Base-by-base conservation (phyloP, 805 yeast species). In the Hanseniaspora hatyaiensis region DNA sequence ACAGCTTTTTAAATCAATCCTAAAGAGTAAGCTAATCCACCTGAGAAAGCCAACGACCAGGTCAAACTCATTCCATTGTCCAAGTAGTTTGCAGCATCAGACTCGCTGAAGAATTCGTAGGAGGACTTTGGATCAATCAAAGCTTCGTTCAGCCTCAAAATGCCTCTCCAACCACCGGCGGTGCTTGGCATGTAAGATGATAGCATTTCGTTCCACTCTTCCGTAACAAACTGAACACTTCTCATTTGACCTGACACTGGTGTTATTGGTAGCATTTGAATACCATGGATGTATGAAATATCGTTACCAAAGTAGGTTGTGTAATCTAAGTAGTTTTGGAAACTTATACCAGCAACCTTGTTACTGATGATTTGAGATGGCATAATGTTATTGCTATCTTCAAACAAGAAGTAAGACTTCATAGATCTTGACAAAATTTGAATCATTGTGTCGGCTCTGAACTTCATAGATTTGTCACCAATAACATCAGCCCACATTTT, bases 201-300 rank as follows among this genome's bases (percentile, higher is more conserved):
- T 26, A 80, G 57, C 51, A 66, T 68, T 40, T 64, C 67, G 5
- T 69, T 63, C 89, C 89, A 81, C 60, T 80, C 81, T 54, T 75
- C 69, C 45, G 62, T 52, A 2, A 73, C 80, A 61, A 71, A 77
- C 3, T 56, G 53, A 1, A 78, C 70, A 15, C 65, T 60, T 50
- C 88, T 70, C 34, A 80, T 68, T 51, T 64, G 72, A 1, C 79
- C 68, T 20, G 82, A 75, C 15, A 70, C 68, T 1, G 85, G 82
- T 0, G 83, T 79, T 24, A 75, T 65, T 19, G 88, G 88, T 32
- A 82, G 58, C 87, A 81, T 82, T 59, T 82, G 87, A 51, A 81
- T 82, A 4, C 89, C 89, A 54, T 81, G 85, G 46, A 79, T 80
- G 55, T 75, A 81, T 60, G 80, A 79, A 34, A 66, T 63, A 47